Base-by-base conservation (phyloP, 371 early-diverging fungal genomes). In the Mortierella sp. region DNA sequence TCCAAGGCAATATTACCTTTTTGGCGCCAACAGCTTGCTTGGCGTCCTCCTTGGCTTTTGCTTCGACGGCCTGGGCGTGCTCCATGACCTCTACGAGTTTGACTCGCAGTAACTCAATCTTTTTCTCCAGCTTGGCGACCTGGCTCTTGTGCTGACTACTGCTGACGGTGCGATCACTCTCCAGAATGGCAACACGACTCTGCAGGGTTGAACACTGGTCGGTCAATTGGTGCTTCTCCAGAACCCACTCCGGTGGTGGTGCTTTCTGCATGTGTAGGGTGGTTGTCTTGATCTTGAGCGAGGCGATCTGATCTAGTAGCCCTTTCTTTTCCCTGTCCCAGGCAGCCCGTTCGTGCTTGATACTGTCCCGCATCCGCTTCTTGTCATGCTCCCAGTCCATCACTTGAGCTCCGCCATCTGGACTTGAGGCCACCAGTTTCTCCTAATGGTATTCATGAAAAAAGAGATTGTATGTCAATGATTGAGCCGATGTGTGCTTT, bases 301-400 rank as follows among this genome's bases (percentile, higher is more conserved):
- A 83, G 2, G 76, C 83, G n/a, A 83, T 75, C 43, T 83, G 83
- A 26, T 83, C 83, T 66, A 74, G 19, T 10, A 75, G 73, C 0
- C 70, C 69, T 39, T 73, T 74, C 66, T 78, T 83, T 26, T 83
- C 83, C 41, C 64, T 68, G 41, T 71, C 83, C 83, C 83, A 83
- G 2, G 16, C 22, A 24, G 52, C 39, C 34, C 75, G 64, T 4
- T 78, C 79, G 22, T 75, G 68, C 48, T 73, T 70, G 39, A 76
- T 45, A 41, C 48, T 66, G 37, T 75, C 64, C 50, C 73, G 72
- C 47, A 83, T 26, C 14, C 75, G 63, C n/a, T 66, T 50, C 50
- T 68, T 65, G 31, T 78, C 79, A 50, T 78, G 63, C 6, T 78
- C 79, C 75, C 75, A 78, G 29, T 78, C 75, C 52, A 78, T 34